These are phyloP conservation scores for Citrullus colocynthis DNA, from an alignment of 306 rosid genomes.

Conservation along the genomic window DNA sequence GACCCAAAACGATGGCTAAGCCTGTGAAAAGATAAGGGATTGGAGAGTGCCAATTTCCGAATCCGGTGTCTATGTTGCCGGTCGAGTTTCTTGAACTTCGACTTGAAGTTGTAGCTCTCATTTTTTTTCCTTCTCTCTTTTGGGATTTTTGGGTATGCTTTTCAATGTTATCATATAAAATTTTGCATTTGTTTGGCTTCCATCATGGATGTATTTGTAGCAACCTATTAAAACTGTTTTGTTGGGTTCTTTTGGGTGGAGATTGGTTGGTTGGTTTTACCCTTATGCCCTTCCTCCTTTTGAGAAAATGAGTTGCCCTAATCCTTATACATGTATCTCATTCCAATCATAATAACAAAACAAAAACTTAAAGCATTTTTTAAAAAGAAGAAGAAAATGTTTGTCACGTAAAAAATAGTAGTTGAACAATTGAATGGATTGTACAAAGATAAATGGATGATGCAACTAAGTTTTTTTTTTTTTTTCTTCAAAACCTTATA, in stretches of 20 bases:
- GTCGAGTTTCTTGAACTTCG: conserved; percentile 13
- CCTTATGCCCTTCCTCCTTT: background rate
- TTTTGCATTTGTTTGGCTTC: background rate
- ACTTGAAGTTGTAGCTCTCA: background rate
- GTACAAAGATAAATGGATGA: no score
- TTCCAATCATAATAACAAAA: no score
- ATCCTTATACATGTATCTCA: no score
- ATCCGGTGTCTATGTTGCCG: conserved; percentile 8
- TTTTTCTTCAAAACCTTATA: no score
- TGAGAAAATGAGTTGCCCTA: no score
- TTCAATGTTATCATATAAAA: background rate
- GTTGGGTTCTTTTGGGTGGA: background rate
- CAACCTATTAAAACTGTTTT: background rate
- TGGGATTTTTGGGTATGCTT: background rate
- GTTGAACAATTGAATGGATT: no score
- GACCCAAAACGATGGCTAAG: conserved; percentile 34
- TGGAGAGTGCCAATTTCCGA: conserved; percentile 44
- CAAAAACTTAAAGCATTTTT: no score
- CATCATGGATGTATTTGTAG: background rate
- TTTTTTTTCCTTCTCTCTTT: background rate
- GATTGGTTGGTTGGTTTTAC: background rate
- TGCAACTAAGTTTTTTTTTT: no score
- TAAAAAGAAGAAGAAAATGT: no score
- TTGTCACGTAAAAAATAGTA: no score
- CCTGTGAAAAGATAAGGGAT: conserved; percentile 56